phyloP scores from a whole-genome alignment of 345 rosid genomes.

The Litchi chinensis region DNA sequence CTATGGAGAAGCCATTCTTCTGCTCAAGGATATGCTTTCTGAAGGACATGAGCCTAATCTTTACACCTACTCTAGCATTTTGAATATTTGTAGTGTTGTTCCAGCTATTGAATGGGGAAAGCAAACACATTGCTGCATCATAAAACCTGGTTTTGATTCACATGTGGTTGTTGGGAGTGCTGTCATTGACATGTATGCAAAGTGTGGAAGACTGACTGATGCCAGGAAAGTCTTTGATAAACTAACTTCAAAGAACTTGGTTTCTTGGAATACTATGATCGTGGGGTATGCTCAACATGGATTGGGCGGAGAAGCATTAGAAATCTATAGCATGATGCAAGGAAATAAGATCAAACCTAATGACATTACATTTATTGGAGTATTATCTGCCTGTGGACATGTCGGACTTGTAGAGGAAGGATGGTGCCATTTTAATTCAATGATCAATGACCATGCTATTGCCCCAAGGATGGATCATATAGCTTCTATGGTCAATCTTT shows the following conservation, averaged over 20 bases:
- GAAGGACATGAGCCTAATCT: conserved; percentile 26
- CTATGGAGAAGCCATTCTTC: conserved; percentile 24
- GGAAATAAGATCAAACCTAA: conserved; percentile 29
- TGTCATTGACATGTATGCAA: conserved; percentile 42
- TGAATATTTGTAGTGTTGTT: conserved; percentile 25
- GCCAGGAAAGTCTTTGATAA: conserved; percentile 38
- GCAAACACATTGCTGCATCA: conserved; percentile 37
- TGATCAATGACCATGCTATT: conserved; percentile 34
- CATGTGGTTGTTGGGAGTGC: conserved; percentile 36
- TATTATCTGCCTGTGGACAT: conserved; percentile 37
- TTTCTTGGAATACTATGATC: conserved; percentile 42
- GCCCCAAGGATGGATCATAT: conserved; percentile 36
- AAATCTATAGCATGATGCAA: conserved; percentile 33
- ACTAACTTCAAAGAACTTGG: conserved; percentile 31
- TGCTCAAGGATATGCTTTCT: conserved; percentile 28
- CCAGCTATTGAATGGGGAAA: conserved; percentile 41
- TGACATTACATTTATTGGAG: conserved; percentile 35
- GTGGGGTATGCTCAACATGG: conserved; percentile 42
- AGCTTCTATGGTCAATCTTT: conserved; percentile 36
- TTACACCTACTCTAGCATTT: conserved; percentile 34
- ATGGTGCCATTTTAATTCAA: conserved; percentile 31
- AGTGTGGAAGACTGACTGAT: conserved; percentile 34
- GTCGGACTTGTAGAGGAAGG: conserved; percentile 37
- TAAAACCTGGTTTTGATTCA: conserved; percentile 36
- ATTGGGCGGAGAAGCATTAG: conserved; percentile 31